A percentile compares a stretch with the other conserved stretches of the same genome.
Conservation (phyloP, 495 filamentous ascomycete species). For the Bathelium albidoporum region DNA sequence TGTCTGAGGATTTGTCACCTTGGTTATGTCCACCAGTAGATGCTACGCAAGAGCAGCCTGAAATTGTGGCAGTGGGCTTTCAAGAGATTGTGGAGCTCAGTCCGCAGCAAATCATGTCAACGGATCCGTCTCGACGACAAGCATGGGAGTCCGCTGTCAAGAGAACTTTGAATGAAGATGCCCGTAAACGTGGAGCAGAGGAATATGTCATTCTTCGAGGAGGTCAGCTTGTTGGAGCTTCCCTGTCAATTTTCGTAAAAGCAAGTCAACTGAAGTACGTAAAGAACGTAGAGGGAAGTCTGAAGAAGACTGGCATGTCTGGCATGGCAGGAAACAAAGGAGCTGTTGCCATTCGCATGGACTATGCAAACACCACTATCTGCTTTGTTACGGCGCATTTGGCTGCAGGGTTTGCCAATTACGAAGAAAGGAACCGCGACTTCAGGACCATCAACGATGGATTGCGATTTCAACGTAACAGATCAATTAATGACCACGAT, state of each 20-base stretch:
- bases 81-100: constrained; percentile 96
- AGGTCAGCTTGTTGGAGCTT: constrained; percentile 90
- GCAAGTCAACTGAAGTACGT: constrained; percentile 63
- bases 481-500: constrained; percentile 85
- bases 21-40: constrained; percentile 64
- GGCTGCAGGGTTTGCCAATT: constrained; percentile 93
- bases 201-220: constrained; percentile 84
- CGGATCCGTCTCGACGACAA: constrained; percentile 75
- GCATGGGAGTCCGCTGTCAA: constrained; percentile 78
- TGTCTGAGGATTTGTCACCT: constrained; percentile 65
- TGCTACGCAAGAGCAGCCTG: constrained; percentile 46
- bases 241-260: constrained; percentile 81
- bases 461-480: constrained; percentile 79
- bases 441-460: constrained; percentile 83
- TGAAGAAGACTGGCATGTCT: constrained; percentile 97
- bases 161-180: constrained; percentile 59
- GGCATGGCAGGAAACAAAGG: constrained; percentile 98
- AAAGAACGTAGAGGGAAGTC: constrained; percentile 90
- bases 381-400: constrained; percentile 97
- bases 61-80: constrained; percentile 82
- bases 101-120: constrained; percentile 98
- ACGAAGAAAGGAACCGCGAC: constrained; percentile 89
- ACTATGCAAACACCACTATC: constrained; percentile 84
- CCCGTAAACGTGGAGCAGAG: constrained; percentile 49
- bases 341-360: constrained; percentile 91